Conservation (phyloP, 148 eudicot species). For the Agrostemma githago region DNA sequence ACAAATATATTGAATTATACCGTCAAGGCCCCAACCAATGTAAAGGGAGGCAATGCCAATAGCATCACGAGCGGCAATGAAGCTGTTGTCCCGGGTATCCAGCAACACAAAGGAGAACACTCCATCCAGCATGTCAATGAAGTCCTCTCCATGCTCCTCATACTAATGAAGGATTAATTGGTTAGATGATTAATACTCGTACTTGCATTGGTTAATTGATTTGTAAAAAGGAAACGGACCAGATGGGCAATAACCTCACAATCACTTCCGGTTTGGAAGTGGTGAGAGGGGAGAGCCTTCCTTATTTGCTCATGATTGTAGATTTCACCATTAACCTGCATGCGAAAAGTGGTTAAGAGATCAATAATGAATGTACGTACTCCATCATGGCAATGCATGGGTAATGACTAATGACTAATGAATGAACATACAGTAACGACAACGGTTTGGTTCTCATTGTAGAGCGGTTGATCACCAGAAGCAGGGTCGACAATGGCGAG, state of each 20-base stretch:
- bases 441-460: conserved; percentile 48
- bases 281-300: conserved; percentile 47
- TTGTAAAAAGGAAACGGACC: conserved; percentile 32
- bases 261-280: conserved; percentile 78
- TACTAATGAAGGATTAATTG: conserved; percentile 35
- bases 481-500: conserved; percentile 87
- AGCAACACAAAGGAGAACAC: conserved; percentile 82
- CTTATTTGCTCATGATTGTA: conserved; percentile 82
- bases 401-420: too few species aligned
- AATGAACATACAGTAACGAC: conserved; percentile 47
- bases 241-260: conserved; percentile 95
- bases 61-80: conserved; percentile 85
- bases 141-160: conserved; percentile 87
- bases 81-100: conserved; percentile 81
- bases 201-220: too few species aligned
- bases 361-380: too few species aligned
- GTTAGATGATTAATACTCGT: not conserved
- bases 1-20: conserved; percentile 23
- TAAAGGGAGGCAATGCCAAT: conserved; percentile 88
- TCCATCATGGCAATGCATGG: too few species aligned
- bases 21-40: conserved; percentile 95
- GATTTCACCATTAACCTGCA: conserved; percentile 83
- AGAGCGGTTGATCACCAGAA: conserved; percentile 94
- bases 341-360: too few species aligned
- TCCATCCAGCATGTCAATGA: conserved; percentile 90